These are phyloP conservation scores for Schizophyllum commune DNA, from an alignment of 1,284 basidiomycete genomes.

Conservation along the genomic window DNA sequence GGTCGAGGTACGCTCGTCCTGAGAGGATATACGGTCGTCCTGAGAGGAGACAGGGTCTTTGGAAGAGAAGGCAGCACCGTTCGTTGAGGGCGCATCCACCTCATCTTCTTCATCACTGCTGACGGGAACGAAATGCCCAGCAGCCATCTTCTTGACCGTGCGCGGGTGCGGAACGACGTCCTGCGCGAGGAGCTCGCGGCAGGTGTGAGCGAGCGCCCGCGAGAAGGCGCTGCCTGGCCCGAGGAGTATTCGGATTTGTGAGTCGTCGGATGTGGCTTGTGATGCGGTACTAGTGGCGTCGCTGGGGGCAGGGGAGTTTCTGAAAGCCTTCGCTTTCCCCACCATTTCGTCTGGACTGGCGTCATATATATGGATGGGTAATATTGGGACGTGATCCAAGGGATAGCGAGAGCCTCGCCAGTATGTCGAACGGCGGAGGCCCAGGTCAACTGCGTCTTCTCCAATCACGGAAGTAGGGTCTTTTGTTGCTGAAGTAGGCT, in stretches of 20 bases:
- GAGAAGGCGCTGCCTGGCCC: conserved; percentile 29
- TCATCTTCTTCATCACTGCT: neutral
- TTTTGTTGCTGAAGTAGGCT: no score
- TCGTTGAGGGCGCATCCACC: neutral
- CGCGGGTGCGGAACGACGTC: conserved; percentile 29
- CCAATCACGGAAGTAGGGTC: no score
- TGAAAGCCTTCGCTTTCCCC: conserved; percentile 3
- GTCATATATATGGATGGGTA: conserved; percentile 45
- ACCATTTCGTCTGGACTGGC: conserved; percentile 11
- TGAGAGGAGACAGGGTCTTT: conserved; percentile 6
- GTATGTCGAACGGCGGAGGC: conserved; percentile 35
- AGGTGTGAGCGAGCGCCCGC: conserved; percentile 38
- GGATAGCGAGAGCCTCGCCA: conserved; percentile 62
- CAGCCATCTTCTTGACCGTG: conserved; percentile 9
- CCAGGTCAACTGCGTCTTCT: conserved; percentile 8
- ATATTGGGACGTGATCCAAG: conserved; percentile 38
- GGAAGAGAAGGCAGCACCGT: neutral
- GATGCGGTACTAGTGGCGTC: no score
- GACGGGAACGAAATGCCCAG: neutral
- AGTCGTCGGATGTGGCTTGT: neutral
- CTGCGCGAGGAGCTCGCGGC: conserved; percentile 41
- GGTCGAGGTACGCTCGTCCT: no score
- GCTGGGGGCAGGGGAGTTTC: neutral
- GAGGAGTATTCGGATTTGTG: neutral
- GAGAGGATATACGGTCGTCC: no score